Conservation (phyloP, 148 eudicot species). For the Persicaria tinctoria region DNA sequence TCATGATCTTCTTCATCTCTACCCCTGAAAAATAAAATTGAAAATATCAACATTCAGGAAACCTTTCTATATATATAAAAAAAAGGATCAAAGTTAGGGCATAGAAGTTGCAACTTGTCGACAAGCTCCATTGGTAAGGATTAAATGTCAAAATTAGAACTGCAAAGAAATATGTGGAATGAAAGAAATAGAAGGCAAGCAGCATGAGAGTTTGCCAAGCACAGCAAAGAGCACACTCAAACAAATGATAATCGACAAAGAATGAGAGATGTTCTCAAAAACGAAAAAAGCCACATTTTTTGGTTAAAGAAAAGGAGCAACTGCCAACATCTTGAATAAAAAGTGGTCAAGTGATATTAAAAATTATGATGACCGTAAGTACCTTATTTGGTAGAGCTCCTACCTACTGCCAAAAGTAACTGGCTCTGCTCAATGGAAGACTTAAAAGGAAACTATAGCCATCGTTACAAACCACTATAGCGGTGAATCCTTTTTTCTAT, state of each 20-base stretch:
- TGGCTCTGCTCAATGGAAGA: not conserved
- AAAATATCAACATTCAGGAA: not conserved
- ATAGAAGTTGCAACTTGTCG: not conserved
- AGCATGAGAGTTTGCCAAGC: no score
- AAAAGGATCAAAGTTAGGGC: not conserved
- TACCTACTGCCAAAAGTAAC: not conserved
- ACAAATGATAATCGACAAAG: not conserved
- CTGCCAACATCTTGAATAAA: not conserved
- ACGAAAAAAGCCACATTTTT: not conserved
- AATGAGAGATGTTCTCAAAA: not conserved
- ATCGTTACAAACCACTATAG: not conserved
- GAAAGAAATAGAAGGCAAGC: no score
- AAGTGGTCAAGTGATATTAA: not conserved
- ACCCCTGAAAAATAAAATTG: conserved; percentile 30
- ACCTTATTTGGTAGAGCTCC: not conserved
- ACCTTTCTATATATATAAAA: not conserved
- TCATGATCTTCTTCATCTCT: conserved; percentile 75
- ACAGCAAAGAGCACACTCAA: not conserved
- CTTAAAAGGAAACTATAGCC: not conserved
- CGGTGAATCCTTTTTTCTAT: not conserved
- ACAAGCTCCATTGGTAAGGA: not conserved
- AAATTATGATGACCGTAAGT: not conserved
- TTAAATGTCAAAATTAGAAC: no score
- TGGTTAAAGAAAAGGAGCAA: not conserved
- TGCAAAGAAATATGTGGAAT: no score